Evolutionary conservation across 768 basidiomycete genomes (phyloP), one percentile per base, ranked within the genome.

Genomic region (Gelatoporia subvermispora): DNA sequence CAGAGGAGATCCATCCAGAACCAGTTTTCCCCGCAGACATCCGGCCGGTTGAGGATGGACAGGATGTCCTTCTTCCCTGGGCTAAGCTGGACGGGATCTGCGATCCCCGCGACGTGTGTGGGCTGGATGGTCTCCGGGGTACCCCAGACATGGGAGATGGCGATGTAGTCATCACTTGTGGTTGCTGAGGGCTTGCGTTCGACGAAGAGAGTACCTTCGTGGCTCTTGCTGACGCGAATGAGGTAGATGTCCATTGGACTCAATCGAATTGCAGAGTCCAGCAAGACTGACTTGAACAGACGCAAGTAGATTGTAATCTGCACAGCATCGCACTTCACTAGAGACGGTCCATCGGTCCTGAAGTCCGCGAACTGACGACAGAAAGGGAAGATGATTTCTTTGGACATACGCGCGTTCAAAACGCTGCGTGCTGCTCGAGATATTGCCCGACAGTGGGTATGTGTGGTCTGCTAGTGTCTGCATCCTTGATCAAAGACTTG

Each of bases 1-100:
- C 38, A 39, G 38, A 39, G n/a, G n/a, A 39, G 38, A 16, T 39
- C 38, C 38, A 39, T 39, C 38, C 38, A 39, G 38, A 39, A 39
- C 38, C 38, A 39, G 7, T 16, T 16, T 5, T 17, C n/a, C 17
- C 38, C 38, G 38, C 38, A 39, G 38, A 39, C 16, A 16, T 39
- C 16, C 38, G n/a, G 17, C 16, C 38, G 38, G 8, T 16, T 17
- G 38, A 39, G 38, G 38, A 39, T 39, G 38, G 38, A 39, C 38
- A 39, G 16, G 16, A 39, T 39, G 38, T 39, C 38, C 17, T 39
- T 39, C 38, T 39, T 39, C 38, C 38, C 5, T 17, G 38, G 38
- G 16, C 38, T 39, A 7, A 39, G 38, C 38, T 39, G n/a, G 38
- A 39, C 21, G 38, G 16, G 5, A 16, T 16, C 38, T 8, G n/a